These are phyloP conservation scores for Grosmannia huntii DNA, from an alignment of 2,329 filamentous ascomycete species.

Conservation along the genomic window DNA sequence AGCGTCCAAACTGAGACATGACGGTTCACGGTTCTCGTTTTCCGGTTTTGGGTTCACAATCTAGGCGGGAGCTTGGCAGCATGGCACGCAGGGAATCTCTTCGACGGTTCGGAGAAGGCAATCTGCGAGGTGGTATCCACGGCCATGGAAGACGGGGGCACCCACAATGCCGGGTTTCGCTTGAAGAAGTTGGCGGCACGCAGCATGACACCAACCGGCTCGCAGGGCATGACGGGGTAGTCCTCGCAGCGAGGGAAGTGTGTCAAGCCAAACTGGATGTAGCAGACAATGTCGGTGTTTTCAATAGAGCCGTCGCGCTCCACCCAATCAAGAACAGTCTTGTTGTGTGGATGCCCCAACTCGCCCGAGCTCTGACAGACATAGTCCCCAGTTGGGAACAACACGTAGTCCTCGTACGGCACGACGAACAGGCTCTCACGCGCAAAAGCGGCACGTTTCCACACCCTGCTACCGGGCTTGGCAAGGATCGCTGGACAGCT, in stretches of 20 bases:
- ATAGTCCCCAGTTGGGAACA: constrained; percentile 77
- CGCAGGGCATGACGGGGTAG: constrained; percentile 81
- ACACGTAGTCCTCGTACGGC: constrained; percentile 67
- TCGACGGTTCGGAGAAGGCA: not conserved
- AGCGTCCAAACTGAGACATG: not conserved
- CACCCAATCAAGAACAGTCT: constrained; percentile 64
- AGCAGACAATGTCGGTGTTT: constrained; percentile 77
- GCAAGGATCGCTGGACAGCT: constrained; percentile 70
- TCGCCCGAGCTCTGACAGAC: constrained; percentile 78
- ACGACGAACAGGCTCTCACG: constrained; percentile 80
- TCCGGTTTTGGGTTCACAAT: not conserved
- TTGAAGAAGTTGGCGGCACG: constrained; percentile 73
- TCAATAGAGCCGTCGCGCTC: constrained; percentile 53
- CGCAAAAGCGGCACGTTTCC: constrained; percentile 85
- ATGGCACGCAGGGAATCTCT: not conserved
- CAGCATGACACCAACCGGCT: constrained; percentile 70
- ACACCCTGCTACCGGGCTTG: constrained; percentile 69
- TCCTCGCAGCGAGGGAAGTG: constrained; percentile 86
- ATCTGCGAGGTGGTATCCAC: not conserved
- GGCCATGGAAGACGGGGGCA: constrained; percentile 47
- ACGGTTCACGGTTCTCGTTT: not conserved
- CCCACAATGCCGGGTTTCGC: constrained; percentile 67
- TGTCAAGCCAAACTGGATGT: constrained; percentile 77
- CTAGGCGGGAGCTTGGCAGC: not conserved
- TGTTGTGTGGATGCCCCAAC: constrained; percentile 45